A percentile compares a stretch with the other conserved stretches of the same genome.
These are phyloP conservation scores for Aspergillus coremiiformis DNA, from an alignment of 495 filamentous ascomycete species.

Conservation along the genomic window DNA sequence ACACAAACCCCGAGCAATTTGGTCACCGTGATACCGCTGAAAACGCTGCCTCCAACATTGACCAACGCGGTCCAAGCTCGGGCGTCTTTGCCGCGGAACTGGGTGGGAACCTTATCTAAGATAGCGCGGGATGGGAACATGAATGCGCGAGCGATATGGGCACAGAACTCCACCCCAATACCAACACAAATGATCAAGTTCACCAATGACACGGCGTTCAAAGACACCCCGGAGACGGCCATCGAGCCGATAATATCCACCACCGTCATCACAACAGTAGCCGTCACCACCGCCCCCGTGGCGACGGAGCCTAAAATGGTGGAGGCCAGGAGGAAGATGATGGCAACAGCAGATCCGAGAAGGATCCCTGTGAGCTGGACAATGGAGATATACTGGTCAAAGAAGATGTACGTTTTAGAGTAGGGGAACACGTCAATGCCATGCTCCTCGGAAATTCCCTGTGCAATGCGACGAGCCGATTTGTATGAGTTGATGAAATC, in stretches of 20 bases:
- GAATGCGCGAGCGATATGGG: conserved; percentile 92
- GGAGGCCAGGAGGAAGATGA: conserved; percentile 72
- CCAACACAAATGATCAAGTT: conserved; percentile 96
- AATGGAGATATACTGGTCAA: conserved; percentile 90
- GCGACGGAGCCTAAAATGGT: conserved; percentile 74
- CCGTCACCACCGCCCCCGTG: conserved; percentile 73
- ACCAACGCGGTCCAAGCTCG: conserved; percentile 86
- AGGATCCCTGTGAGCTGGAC: conserved; percentile 69
- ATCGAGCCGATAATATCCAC: conserved; percentile 93
- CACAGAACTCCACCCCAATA: conserved; percentile 94
- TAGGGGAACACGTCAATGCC: conserved; percentile 85
- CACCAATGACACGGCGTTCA: conserved; percentile 94
- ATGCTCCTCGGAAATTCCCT: conserved; percentile 58
- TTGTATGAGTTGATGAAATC: conserved; percentile 90
- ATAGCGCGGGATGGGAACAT: conserved; percentile 77
- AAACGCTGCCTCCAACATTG: conserved; percentile 88
- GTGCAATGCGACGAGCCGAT: conserved; percentile 82
- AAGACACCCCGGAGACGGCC: conserved; percentile 79
- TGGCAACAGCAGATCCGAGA: conserved; percentile 71
- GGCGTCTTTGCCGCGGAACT: conserved; percentile 70
- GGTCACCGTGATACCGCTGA: conserved; percentile 92
- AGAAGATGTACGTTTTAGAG: conserved; percentile 95
- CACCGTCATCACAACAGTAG: conserved; percentile 85
- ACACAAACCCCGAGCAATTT: conserved; percentile 90
- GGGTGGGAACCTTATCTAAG: conserved; percentile 60